Base-by-base conservation (phyloP, 2,329 filamentous ascomycete species). In the Dothidotthia symphoricarpi region DNA sequence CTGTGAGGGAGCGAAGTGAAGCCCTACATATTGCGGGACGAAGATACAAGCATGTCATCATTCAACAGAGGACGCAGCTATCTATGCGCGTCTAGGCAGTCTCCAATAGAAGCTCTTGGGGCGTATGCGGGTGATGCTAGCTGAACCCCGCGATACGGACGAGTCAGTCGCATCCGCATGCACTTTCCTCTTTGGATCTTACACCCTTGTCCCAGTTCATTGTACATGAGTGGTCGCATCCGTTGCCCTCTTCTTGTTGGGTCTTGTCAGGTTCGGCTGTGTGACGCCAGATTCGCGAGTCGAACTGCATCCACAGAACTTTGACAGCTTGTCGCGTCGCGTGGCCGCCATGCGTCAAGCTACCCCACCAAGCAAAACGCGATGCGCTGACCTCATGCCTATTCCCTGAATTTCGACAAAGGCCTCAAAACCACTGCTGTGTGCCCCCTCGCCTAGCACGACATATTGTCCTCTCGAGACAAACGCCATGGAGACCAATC, bases 111-210 rank as follows among this genome's bases (percentile, higher is more conserved):
- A 36, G 37, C n/a, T n/a, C n/a, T n/a, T n/a, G n/a, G n/a, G n/a
- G n/a, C n/a, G n/a, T n/a, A 22, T 22, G 19, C 19, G 9, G 19
- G 19, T 22, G 19, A 9, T 22, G 19, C 5, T 22, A 6, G 9
- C 5, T 46, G 41, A 41, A 47, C 55, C 55, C 57, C 56, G 53
- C 56, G 39, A 52, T 47, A 51, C 45, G 46, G 45, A 39, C 36
- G n/a, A 32, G 30, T 39, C 28, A 49, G 41, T 41, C 45, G 43
- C 36, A 33, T 39, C 39, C 54, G 55, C 48, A 43, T 56, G 38
- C 39, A 53, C 50, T 45, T 62, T 47, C 57, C 56, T 33, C 12
- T 50, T 57, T 47, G 28, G 53, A 41, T 25, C n/a, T 34, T 30
- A 31, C 33, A 43, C 45, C 41, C 44, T 48, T 37, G 43, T 24